Conservation (phyloP, 2,329 filamentous ascomycete species). For the Fusarium subtropicale region DNA sequence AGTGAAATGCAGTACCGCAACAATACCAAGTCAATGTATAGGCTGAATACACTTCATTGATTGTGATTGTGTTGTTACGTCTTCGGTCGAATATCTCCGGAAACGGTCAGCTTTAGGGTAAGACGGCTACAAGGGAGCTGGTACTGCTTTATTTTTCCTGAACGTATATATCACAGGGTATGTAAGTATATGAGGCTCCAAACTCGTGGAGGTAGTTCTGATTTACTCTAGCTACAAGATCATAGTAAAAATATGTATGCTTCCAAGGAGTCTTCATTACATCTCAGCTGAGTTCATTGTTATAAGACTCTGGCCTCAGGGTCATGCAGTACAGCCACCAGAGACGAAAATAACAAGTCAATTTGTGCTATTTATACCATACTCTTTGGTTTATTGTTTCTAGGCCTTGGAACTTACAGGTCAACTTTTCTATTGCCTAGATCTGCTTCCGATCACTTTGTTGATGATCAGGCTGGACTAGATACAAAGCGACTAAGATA, state of each 20-base stretch:
- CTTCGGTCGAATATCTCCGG: neutral
- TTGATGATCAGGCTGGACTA: conserved; percentile 1
- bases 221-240: neutral
- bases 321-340: neutral
- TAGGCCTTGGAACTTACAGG: neutral
- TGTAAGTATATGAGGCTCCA: neutral
- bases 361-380: neutral
- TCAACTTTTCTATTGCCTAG: neutral
- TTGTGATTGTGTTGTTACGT: neutral
- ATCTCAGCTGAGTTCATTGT: neutral
- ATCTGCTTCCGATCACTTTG: neutral
- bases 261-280: neutral
- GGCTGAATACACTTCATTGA: neutral
- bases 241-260: neutral
- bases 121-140: neutral
- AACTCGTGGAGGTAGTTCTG: neutral
- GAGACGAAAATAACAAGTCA: neutral
- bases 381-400: neutral
- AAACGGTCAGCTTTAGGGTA: conserved; percentile 14
- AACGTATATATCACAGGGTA: neutral
- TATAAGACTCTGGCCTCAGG: neutral
- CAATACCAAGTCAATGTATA: neutral
- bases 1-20: too few relatives aligned
- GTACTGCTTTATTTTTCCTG: neutral
- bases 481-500: neutral